Base-by-base conservation (phyloP, 73 alveolate species). In the Stentor roeselii region DNA sequence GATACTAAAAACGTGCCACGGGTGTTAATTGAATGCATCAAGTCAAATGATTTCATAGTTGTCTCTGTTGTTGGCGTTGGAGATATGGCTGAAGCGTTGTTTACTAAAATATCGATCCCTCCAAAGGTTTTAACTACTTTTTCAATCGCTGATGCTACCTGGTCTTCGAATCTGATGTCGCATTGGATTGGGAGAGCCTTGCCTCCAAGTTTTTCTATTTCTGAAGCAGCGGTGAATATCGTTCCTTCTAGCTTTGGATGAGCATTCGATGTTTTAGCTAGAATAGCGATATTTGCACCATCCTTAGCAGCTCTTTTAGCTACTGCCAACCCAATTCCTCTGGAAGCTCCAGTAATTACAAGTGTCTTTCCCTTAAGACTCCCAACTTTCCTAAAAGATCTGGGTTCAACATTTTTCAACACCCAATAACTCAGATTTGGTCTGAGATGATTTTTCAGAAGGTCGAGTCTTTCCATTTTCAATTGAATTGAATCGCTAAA, bases 321-420 rank as follows among this genome's bases (percentile, higher is more conserved):
- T 77, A 94, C 92, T 30, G 95, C 95, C 27, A 94, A 89, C 0
- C 98, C 98, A 78, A 94, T 90, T 11, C 98, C 98, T 90, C 98
- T 94, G 35, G 95, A 85, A 42, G 94, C 98, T 75, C 98, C 98
- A 75, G 97, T 80, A 76, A 94, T 90, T 75, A 94, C 86, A 3
- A 94, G 75, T 42, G 97, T 92, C 76, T 94, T 94, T 39, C 97
- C 98, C 78, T 94, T 94, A 35, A 94, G 84, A 76, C 75, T 84
- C 6, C 96, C 95, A 32, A 88, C 50, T 30, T 75, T 67, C 39
- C 78, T 67, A 31, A 58, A 58, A n/a, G 15, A n/a, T 58, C 27
- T 58, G 74, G 27, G 15, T 1, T 58, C 74, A 21, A 31, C 27
- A 58, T 58, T 58, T 58, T 58, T 58, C 0, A 58, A 31, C 0